Percentiles rank a stretch among this genome's conserved stretches.
Conservation (phyloP, 2,329 filamentous ascomycete genomes). For the Neonectria faginata region DNA sequence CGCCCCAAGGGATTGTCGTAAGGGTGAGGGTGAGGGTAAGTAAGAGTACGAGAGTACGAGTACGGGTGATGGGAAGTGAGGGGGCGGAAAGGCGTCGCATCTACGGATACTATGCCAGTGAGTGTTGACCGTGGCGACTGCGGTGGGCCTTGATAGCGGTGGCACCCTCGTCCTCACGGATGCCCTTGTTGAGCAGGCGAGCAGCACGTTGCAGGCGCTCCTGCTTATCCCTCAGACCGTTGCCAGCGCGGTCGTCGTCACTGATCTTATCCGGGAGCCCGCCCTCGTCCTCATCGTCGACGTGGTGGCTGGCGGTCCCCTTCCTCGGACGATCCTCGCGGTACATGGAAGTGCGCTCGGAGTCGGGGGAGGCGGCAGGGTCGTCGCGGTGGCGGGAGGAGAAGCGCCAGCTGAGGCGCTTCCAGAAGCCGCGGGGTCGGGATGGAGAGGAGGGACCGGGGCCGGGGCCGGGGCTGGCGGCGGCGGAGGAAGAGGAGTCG, state of each 20-base stretch:
- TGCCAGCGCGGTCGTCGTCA: conserved; percentile 35
- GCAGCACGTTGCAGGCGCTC: conserved; percentile 56
- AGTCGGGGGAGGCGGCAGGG: conserved; percentile 23
- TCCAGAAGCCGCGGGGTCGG: conserved; percentile 42
- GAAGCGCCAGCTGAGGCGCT: conserved; percentile 46
- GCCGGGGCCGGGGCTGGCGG: conserved; percentile 19
- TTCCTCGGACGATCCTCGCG: conserved; percentile 38
- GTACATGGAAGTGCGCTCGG: conserved; percentile 54
- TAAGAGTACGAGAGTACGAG: conserved; percentile 6
- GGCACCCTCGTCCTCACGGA: conserved; percentile 19
- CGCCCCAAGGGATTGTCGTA: conserved; percentile 33
- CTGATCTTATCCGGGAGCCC: conserved; percentile 44
- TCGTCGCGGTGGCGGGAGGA: conserved; percentile 23
- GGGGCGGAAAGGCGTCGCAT: neutral
- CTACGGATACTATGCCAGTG: conserved; percentile 21
- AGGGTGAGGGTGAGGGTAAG: conserved; percentile 6
- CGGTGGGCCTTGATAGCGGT: conserved; percentile 20
- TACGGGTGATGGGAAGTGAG: conserved; percentile 4
- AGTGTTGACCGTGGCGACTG: conserved; percentile 18
- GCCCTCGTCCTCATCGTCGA: conserved; percentile 37
- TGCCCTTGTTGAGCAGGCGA: conserved; percentile 50
- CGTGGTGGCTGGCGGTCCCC: conserved; percentile 30
- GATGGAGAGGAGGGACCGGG: conserved; percentile 30
- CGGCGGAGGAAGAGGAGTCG: conserved; percentile 33
- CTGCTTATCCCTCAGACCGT: conserved; percentile 51